phyloP scores from a whole-genome alignment of 2,329 filamentous ascomycete genomes.

The Chrysoporthe austroafricana region DNA sequence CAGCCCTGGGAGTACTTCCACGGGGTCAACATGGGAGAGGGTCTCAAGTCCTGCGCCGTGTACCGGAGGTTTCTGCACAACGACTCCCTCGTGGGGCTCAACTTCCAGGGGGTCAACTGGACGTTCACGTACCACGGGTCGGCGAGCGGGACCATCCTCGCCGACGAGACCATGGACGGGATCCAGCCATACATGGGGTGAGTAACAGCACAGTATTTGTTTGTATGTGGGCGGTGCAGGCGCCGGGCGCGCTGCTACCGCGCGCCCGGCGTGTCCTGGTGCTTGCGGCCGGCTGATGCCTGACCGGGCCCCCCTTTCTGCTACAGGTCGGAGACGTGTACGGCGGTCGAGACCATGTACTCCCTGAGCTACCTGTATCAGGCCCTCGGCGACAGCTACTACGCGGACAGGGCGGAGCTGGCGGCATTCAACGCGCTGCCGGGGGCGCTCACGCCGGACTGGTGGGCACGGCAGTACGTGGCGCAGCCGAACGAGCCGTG shows the following conservation, averaged over 20 bases:
- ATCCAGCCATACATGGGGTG: slow-evolving; percentile 20
- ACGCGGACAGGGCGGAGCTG: slow-evolving; percentile 22
- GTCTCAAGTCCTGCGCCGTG: slow-evolving; percentile 21
- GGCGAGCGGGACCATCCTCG: slow-evolving; percentile 22
- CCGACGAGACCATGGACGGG: slow-evolving; percentile 23
- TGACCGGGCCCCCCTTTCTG: neutral
- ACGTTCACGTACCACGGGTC: slow-evolving; percentile 20
- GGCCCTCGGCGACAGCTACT: slow-evolving; percentile 16
- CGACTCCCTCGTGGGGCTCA: slow-evolving; percentile 17
- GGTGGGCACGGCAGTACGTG: slow-evolving; percentile 22
- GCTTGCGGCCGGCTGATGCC: neutral
- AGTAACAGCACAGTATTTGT: neutral
- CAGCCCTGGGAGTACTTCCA: slow-evolving; percentile 23
- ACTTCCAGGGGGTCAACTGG: slow-evolving; percentile 22
- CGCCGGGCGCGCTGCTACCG: no score
- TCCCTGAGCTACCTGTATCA: slow-evolving; percentile 25
- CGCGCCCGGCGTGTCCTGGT: neutral
- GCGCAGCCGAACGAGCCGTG: slow-evolving; percentile 22
- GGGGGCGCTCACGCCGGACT: slow-evolving; percentile 14
- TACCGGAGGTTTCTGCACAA: slow-evolving; percentile 19
- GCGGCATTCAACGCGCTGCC: slow-evolving; percentile 23
- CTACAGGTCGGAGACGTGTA: slow-evolving; percentile 19
- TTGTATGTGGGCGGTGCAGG: neutral
- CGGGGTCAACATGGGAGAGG: slow-evolving; percentile 17
- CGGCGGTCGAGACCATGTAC: slow-evolving; percentile 25